Conservation (phyloP, 2,329 filamentous ascomycete species). For the Aspergillus sp. region DNA sequence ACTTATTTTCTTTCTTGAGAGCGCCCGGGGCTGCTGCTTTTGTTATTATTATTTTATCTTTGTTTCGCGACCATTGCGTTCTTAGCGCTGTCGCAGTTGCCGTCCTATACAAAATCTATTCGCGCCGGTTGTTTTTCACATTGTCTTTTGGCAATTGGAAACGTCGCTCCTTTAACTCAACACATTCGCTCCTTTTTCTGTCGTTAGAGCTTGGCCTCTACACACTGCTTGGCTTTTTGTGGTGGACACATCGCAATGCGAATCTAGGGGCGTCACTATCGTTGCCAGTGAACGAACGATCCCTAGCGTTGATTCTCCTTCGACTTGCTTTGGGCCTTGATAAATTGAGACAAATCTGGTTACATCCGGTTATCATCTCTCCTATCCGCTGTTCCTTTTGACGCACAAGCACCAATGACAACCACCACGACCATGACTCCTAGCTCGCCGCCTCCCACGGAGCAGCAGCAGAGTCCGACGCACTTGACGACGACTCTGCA, state of each 20-base stretch:
- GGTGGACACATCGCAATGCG: slow-evolving; percentile 29
- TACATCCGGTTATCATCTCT: not conserved
- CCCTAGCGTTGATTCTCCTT: not conserved
- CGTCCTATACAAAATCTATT: not conserved
- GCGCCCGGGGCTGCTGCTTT: not conserved
- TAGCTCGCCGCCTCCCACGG: slow-evolving; percentile 19
- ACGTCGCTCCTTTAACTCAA: slow-evolving; percentile 10
- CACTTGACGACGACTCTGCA: slow-evolving; percentile 31
- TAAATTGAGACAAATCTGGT: not conserved
- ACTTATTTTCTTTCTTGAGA: not conserved
- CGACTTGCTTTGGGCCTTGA: not conserved
- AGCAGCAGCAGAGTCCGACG: slow-evolving; percentile 18
- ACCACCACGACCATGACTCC: slow-evolving; percentile 32
- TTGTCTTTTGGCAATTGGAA: not conserved
- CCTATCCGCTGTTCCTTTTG: not conserved
- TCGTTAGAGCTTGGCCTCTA: not conserved
- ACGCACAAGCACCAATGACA: slow-evolving; percentile 17
- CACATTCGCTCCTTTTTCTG: slow-evolving; percentile 7
- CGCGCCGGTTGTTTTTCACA: not conserved
- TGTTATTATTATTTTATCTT: not conserved
- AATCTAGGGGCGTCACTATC: slow-evolving; percentile 23
- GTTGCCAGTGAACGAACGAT: slow-evolving; percentile 17
- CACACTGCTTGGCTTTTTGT: slow-evolving; percentile 3
- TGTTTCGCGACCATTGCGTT: not conserved
- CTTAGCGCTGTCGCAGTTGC: not conserved